A percentile compares a stretch with the other conserved stretches of the same genome.
These are phyloP conservation scores for Rhizophora mangle DNA, from an alignment of 345 rosid species.

Conservation along the genomic window DNA sequence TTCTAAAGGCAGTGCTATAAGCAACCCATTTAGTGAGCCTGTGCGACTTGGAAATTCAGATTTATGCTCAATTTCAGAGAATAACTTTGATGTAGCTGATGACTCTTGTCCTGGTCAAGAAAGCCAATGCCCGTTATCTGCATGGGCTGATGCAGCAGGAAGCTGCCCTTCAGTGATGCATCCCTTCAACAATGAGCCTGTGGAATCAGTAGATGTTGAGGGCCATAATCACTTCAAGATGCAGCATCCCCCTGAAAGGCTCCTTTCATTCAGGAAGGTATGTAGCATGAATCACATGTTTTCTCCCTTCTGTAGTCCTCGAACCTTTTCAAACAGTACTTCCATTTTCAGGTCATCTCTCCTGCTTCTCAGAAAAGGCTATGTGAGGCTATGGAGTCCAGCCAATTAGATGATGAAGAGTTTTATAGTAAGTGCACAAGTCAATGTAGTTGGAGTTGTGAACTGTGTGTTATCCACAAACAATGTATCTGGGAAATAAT, in stretches of 20 bases:
- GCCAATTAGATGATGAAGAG: conserved; percentile 38
- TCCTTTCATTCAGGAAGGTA: conserved; percentile 70
- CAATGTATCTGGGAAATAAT: not conserved
- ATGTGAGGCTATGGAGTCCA: conserved; percentile 54
- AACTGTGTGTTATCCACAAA: not conserved
- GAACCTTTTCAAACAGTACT: conserved; percentile 1
- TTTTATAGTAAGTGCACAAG: conserved; percentile 46
- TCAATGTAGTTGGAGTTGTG: conserved; percentile 2
- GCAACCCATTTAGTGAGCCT: conserved; percentile 23
- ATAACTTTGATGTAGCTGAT: conserved; percentile 16
- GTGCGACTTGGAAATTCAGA: conserved; percentile 19
- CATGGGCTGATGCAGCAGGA: conserved; percentile 23
- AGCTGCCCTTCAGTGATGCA: conserved; percentile 19
- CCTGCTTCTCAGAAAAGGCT: conserved; percentile 70
- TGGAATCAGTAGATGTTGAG: not conserved
- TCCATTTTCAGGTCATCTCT: conserved; percentile 66
- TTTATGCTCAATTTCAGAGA: conserved; percentile 19
- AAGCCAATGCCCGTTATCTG: conserved; percentile 23
- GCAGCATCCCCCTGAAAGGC: conserved; percentile 48
- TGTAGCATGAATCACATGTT: conserved; percentile 7
- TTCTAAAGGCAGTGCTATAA: conserved; percentile 25
- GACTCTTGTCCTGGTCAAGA: conserved; percentile 17
- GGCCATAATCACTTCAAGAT: conserved; percentile 22
- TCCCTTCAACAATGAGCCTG: conserved; percentile 14
- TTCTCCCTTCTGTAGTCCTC: not conserved